Percentiles rank a stretch among this genome's conserved stretches.
Evolutionary conservation across 495 filamentous ascomycete species (phyloP).

Genomic region (Neurospora africana): DNA sequence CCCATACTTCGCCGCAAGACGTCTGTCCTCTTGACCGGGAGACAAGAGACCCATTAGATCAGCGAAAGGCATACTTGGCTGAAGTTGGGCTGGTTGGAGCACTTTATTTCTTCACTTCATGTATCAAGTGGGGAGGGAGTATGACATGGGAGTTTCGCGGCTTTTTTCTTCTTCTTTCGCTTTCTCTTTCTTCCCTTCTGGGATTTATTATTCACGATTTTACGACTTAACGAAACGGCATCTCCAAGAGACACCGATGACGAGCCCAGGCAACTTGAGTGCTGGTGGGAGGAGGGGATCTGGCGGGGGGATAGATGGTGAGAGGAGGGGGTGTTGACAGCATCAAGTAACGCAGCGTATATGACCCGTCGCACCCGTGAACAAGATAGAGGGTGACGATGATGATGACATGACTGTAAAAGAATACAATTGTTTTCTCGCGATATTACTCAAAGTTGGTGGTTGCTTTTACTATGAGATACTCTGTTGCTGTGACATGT

Average conservation of each 20-base stretch:
- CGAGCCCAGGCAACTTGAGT: background rate
- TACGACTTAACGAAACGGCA: background rate
- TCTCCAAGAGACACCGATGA: background rate
- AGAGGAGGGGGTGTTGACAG: background rate
- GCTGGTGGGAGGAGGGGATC: background rate
- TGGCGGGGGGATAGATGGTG: background rate
- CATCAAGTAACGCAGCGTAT: constrained; percentile 21
- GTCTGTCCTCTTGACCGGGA: background rate
- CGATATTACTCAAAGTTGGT: background rate
- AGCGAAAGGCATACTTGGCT: background rate
- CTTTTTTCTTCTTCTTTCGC: background rate
- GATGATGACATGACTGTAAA: background rate
- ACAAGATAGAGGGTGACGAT: constrained; percentile 22
- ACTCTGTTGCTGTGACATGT: background rate
- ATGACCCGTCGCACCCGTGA: constrained; percentile 40
- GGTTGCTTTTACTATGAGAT: background rate
- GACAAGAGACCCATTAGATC: background rate
- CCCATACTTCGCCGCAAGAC: background rate
- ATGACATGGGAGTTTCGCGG: background rate
- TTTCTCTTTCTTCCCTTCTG: background rate
- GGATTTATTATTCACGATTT: background rate
- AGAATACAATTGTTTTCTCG: background rate
- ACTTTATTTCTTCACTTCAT: background rate
- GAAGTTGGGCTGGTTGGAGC: background rate
- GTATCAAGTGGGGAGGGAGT: background rate